Evolutionary conservation across 106 monocot genomes (phyloP), one percentile per base, ranked within the genome.

Genomic region (Iris macrosiphon): DNA sequence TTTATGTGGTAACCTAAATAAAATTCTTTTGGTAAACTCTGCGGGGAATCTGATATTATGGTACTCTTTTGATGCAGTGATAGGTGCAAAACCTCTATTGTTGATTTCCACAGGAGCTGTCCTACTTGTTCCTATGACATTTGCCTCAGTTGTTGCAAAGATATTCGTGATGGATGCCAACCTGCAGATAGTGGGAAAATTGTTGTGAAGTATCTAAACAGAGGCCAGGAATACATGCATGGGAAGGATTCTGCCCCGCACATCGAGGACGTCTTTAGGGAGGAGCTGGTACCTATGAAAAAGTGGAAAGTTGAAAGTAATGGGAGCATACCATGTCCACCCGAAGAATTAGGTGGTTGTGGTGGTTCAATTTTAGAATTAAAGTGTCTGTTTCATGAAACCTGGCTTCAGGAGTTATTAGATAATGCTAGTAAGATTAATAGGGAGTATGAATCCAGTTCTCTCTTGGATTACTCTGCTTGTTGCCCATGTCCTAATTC

Each of bases 91-190:
- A n/a, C n/a, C n/a, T 82, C 81, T 39, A 76, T 82, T 26, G 61
- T 68, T 43, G 72, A 82, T 49, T 76, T 68, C 60, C 81, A 82
- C 49, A 57, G 81, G 68, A 82, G 81, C 70, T 82, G 81, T 49
- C 67, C 59, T 11, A 60, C 15, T 31, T 82, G 81, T 65, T 59
- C 53, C 0, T 76, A 76, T 64, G 81, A 82, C 26, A 29, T 82
- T 16, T 82, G 81, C 31, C 67, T 82, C 32, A 48, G 32, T 38
- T 82, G 81, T 47, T 76, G 76, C 59, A 39, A 43, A 14, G 81
- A 82, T 31, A 66, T 82, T 49, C 76, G 77, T 69, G 60, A 69
- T 59, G 77, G 72, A 27, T 27, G 20, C 20, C 60, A 64, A 41
- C 53, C 37, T 20, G 60, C 35, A 23, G 39, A 6, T 56, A 31